Evolutionary conservation across 2,329 filamentous ascomycete species (phyloP), one percentile per base, ranked within the genome.

Genomic region (Cladobotryum protrusum): DNA sequence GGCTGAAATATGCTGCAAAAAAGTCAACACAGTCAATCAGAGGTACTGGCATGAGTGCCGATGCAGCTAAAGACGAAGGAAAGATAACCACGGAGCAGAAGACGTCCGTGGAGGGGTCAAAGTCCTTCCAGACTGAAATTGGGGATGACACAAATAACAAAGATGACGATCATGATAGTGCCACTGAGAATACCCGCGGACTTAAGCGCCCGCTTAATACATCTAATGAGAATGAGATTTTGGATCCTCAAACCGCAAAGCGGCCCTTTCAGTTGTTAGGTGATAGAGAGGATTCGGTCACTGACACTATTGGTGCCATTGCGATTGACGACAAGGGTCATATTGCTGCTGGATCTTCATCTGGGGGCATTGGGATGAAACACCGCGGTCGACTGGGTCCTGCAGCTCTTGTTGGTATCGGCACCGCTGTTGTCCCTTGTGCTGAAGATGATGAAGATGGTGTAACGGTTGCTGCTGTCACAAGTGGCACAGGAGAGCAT

Each of bases 361-460:
- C 95, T 14, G 93, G 93, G 5, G 93, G 93, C 1, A 99, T 99
- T 64, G 92, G 93, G 24, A 96, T 99, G 92, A 99, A 99, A 65
- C 91, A 96, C 67, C 82, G 83, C 53, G 95, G 93, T 5, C 86
- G 93, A 34, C 80, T 96, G 55, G 95, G 93, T 0, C 93, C 93
- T 32, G 95, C 93, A 33, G 93, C 93, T 17, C 77, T 99, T 14
- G 88, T 97, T 13, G 92, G 93, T 7, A 82, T 97, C 47, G 93
- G 93, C 49, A 92, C 90, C 17, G 87, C 89, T 34, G 86, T 99
- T 24, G 80, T 96, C n/a, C 92, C 92, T 2, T 74, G 76, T 20
- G 82, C 90, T 54, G 73, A 79, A 2, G 76, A 81, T 29, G 91
- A 96, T 61, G 72, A 79, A 6, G 82, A 88, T 2, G 73, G 76